Percentiles rank a stretch among this genome's conserved stretches.
Evolutionary conservation across 257 asterid species (phyloP).

Genomic region (Solanum peruvianum): DNA sequence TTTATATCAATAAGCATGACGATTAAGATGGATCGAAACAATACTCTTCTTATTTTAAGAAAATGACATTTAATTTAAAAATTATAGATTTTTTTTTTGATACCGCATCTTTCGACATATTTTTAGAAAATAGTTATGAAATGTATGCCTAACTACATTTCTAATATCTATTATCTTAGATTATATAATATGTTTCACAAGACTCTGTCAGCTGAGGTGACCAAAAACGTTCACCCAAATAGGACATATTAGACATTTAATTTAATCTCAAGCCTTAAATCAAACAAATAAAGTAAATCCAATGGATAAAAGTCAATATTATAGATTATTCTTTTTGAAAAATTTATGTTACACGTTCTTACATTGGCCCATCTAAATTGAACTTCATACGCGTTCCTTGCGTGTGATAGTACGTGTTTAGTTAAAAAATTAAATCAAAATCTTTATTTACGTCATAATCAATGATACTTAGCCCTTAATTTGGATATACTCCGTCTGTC

Average conservation of each 20-base stretch:
- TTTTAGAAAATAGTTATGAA: neutral
- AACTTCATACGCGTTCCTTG: slow-evolving; percentile 26
- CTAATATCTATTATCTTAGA: neutral
- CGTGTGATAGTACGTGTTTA: slow-evolving; percentile 30
- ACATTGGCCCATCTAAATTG: neutral
- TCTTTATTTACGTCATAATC: neutral
- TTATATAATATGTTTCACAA: neutral
- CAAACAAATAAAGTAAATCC: neutral
- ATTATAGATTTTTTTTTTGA: neutral
- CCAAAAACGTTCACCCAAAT: neutral
- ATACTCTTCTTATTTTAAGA: neutral
- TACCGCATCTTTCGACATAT: neutral
- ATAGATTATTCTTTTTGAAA: neutral
- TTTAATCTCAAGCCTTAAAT: neutral
- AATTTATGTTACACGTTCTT: neutral
- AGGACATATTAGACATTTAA: neutral
- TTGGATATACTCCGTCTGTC: fast-evolving
- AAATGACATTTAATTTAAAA: neutral
- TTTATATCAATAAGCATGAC: neutral
- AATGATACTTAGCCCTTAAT: neutral
- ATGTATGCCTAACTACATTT: neutral
- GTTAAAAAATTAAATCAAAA: neutral
- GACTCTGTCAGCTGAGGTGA: neutral
- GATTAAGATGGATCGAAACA: neutral
- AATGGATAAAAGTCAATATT: neutral